Evolutionary conservation across 2,329 filamentous ascomycete species (phyloP).

Genomic region (Penicillium hordei): DNA sequence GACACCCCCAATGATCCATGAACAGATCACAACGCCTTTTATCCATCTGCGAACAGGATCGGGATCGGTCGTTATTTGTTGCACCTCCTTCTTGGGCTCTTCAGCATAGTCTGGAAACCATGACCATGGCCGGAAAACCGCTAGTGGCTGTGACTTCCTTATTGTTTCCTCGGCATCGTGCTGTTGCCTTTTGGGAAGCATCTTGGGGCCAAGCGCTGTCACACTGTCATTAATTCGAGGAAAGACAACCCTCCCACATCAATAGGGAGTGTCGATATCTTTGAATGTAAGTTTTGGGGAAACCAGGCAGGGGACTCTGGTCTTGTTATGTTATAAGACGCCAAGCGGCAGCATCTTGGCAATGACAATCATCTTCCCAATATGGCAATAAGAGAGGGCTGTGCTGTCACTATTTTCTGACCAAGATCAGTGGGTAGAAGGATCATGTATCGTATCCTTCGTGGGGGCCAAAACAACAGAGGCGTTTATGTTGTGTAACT

Average conservation of each 20-base stretch:
- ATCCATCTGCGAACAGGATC: not conserved
- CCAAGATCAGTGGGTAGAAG: not conserved
- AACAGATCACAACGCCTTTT: not conserved
- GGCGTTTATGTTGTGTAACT: not conserved
- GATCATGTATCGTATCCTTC: not conserved
- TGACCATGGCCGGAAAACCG: not conserved
- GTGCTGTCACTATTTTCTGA: not conserved
- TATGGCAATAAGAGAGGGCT: not conserved
- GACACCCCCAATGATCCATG: not conserved
- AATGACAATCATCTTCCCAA: not conserved
- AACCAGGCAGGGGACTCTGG: not conserved
- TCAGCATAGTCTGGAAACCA: not conserved
- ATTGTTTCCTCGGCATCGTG: not conserved
- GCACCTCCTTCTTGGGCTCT: not conserved
- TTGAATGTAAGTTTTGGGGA: not conserved
- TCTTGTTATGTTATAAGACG: not conserved
- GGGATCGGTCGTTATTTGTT: not conserved
- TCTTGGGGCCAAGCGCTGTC: not conserved
- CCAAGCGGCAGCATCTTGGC: not conserved
- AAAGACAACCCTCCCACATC: not conserved
- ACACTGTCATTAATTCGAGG: not conserved
- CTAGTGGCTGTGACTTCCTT: not conserved
- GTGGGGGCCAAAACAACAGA: not conserved
- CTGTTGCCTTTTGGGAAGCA: not conserved
- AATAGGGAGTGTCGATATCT: not conserved